Conservation (phyloP, 331 rosid species). For the Quercus tomentella region DNA sequence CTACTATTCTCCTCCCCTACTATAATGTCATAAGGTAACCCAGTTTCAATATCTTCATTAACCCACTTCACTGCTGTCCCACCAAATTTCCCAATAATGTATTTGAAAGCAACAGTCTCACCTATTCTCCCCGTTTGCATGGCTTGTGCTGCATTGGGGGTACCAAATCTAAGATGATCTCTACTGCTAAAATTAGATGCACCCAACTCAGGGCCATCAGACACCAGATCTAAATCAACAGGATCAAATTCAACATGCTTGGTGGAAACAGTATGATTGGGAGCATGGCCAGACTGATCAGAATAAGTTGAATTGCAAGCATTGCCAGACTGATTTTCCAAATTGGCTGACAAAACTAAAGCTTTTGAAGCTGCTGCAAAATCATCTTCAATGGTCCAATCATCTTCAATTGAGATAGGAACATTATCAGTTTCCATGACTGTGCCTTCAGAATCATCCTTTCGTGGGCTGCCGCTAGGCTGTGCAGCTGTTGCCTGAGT, state of each 20-base stretch:
- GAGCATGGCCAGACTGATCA: conserved; percentile 8
- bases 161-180: conserved; percentile 56
- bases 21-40: conserved; percentile 73
- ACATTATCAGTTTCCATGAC: conserved; percentile 22
- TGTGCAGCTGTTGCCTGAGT: conserved; percentile 41
- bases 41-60: conserved; percentile 64
- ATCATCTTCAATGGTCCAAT: conserved; percentile 46
- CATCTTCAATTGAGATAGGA: conserved; percentile 36
- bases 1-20: conserved; percentile 33
- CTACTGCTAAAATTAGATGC: conserved; percentile 28
- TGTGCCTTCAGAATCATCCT: conserved; percentile 31
- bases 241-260: conserved; percentile 20
- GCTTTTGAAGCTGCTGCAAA: conserved; percentile 28
- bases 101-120: conserved; percentile 68
- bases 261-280: conserved; percentile 17
- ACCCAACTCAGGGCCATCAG: conserved; percentile 4
- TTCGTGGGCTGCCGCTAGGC: conserved; percentile 15
- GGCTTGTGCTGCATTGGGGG: conserved; percentile 46
- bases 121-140: conserved; percentile 69
- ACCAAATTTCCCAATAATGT: conserved; percentile 47
- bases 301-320: too few relatives aligned
- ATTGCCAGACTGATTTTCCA: conserved; percentile 22
- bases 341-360: conserved; percentile 29
- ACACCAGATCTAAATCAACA: conserved; percentile 23
- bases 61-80: conserved; percentile 63